Conservation (phyloP, 352 stramenopile genomes). For the Globisporangium heterothallicum region DNA sequence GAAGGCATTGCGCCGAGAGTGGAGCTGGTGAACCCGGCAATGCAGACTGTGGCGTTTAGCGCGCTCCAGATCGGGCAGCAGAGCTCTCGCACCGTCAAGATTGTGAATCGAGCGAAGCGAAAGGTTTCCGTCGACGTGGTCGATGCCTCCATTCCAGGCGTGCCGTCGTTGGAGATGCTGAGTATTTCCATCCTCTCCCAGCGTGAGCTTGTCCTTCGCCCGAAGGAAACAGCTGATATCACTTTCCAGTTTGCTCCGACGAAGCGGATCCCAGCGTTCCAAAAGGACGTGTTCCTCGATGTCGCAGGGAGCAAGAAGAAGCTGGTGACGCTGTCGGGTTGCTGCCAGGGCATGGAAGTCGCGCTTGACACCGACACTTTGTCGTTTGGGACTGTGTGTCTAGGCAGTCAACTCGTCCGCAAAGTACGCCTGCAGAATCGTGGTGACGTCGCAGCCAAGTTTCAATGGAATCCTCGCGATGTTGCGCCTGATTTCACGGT, state of each 20-base stretch:
- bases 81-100: constrained; percentile 55
- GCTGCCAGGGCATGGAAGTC: constrained; percentile 90
- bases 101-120: constrained; percentile 85
- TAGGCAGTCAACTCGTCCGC: constrained; percentile 78
- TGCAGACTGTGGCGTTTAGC: constrained; percentile 80
- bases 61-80: constrained; percentile 81
- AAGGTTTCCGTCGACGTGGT: constrained; percentile 63
- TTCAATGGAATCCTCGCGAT: constrained; percentile 72
- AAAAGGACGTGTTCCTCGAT: constrained; percentile 55
- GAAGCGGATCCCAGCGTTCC: constrained; percentile 54
- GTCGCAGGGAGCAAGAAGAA: constrained; percentile 68
- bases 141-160: constrained; percentile 18
- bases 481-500: constrained; percentile 85
- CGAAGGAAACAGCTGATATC: constrained; percentile 75
- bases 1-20: constrained; percentile 76
- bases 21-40: constrained; percentile 85
- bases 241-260: constrained; percentile 71
- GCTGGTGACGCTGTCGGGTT: constrained; percentile 76
- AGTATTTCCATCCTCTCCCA: constrained; percentile 67
- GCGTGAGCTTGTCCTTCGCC: constrained; percentile 53
- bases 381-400: constrained; percentile 87
- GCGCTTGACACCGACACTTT: constrained; percentile 85
- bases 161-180: constrained; percentile 29
- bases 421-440: constrained; percentile 88
- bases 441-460: constrained; percentile 87